Base-by-base conservation (phyloP, 2,329 filamentous ascomycete genomes). In the Ceratocystis diversiconidia region DNA sequence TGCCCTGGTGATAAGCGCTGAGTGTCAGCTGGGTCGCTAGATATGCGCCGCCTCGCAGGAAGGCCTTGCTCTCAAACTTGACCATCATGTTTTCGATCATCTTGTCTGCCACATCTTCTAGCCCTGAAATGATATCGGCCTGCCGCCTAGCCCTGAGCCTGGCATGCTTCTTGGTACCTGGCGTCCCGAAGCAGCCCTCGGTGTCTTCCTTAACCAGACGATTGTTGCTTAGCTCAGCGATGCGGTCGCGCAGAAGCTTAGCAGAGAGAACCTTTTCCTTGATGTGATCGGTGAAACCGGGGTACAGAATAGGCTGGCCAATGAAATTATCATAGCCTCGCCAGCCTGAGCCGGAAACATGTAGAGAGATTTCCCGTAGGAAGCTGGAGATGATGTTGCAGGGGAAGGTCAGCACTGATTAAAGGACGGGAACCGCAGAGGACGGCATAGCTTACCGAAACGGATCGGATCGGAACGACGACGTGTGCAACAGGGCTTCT, bases 31-130 rank as follows among this genome's bases (percentile, higher is more conserved):
- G 92, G 1, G 92, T 95, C 61, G 80, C 80, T 48, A 96, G 73
- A 73, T 96, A 99, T 74, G 97, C 97, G 60, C 94, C 92, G 28
- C 90, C 85, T 61, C 94, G 81, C 70, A 99, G 96, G 72, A 97
- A 97, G 1, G 84, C 79, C 73, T 92, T 95, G 79, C 88, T 95
- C 75, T 99, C 94, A 81, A 97, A 92, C 76, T 99, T 99, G 82
- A 92, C 97, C 68, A 99, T 96, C 94, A 99, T 97, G 69, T 87
- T 85, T 72, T 96, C 90, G 28, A 91, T 90, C 82, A 94, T 86
- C 69, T 87, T 86, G 69, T 94, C 90, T 3, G 90, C 88, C 3
- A 96, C 86, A 72, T 96, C 86, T 65, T 85, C 81, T 59, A 99
- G 78, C 66, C 86, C 86, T 65, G 80, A 79, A 73, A 84, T 79